phyloP scores from a whole-genome alignment of 23 red algal genomes.

The Gracilaria domingensis region DNA sequence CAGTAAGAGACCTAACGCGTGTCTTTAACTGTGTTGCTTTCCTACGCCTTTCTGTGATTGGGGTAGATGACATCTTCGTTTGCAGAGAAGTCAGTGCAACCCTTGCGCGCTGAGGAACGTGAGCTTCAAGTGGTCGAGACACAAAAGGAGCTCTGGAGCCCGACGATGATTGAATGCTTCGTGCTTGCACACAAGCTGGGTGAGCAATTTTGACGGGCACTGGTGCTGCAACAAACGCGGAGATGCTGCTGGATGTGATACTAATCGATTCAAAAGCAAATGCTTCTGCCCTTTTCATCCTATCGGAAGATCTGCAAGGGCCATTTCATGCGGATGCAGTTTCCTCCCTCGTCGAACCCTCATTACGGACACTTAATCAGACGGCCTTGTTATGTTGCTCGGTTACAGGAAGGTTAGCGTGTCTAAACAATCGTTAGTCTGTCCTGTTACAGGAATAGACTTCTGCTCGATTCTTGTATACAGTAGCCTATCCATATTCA shows the following conservation, averaged over 20 bases:
- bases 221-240: background rate
- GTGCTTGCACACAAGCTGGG: background rate
- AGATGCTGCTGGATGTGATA: background rate
- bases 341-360: background rate
- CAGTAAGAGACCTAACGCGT: background rate
- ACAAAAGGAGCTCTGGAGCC: background rate
- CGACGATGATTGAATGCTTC: background rate
- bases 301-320: background rate
- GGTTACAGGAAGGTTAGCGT: too few relatives aligned
- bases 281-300: background rate
- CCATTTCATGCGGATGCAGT: background rate
- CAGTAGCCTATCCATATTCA: too few relatives aligned
- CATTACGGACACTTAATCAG: too few relatives aligned
- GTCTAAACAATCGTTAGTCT: too few relatives aligned
- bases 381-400: too few relatives aligned
- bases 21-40: constrained; percentile 2
- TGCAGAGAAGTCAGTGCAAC: background rate
- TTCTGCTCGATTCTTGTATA: too few relatives aligned
- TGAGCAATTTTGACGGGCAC: background rate
- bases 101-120: background rate
- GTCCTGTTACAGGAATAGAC: too few relatives aligned
- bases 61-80: background rate
- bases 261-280: background rate
- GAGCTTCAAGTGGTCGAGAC: background rate
- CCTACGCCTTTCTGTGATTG: background rate